These are phyloP conservation scores for Canavalia ensiformis DNA, from an alignment of 306 rosid species.

Conservation along the genomic window DNA sequence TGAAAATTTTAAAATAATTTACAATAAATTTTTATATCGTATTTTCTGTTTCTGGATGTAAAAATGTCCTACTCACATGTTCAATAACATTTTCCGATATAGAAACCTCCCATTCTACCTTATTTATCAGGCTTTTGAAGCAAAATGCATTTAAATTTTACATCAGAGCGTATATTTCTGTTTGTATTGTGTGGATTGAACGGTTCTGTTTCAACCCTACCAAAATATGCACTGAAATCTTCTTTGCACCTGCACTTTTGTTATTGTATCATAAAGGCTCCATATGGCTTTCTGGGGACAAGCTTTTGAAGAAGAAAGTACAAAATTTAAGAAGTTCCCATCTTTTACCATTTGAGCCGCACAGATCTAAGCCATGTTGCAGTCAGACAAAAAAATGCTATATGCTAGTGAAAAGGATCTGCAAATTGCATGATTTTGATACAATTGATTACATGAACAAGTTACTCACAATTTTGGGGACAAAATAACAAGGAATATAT, in stretches of 20 bases:
- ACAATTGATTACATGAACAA: neutral
- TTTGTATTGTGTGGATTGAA: neutral
- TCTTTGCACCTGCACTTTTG: neutral
- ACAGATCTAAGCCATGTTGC: neutral
- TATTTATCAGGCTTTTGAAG: neutral
- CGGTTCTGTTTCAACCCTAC: neutral
- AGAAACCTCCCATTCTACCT: neutral
- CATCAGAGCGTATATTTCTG: neutral
- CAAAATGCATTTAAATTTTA: constrained; percentile 14
- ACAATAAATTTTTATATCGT: constrained; percentile 10
- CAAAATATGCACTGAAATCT: neutral
- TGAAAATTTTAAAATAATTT: neutral
- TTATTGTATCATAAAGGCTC: neutral
- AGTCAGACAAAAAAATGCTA: neutral
- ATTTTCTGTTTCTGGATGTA: neutral
- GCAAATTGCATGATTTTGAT: constrained; percentile 28
- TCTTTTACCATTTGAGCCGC: neutral
- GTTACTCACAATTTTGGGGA: neutral
- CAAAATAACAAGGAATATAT: neutral
- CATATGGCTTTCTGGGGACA: neutral
- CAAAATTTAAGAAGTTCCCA: neutral
- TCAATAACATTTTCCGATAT: neutral
- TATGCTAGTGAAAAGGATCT: constrained; percentile 5
- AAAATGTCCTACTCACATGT: neutral
- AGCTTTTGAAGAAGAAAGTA: constrained; percentile 9